A percentile compares a stretch with the other conserved stretches of the same genome.
Evolutionary conservation across 257 asterid genomes (phyloP).

Genomic region (Petunia axillaris): DNA sequence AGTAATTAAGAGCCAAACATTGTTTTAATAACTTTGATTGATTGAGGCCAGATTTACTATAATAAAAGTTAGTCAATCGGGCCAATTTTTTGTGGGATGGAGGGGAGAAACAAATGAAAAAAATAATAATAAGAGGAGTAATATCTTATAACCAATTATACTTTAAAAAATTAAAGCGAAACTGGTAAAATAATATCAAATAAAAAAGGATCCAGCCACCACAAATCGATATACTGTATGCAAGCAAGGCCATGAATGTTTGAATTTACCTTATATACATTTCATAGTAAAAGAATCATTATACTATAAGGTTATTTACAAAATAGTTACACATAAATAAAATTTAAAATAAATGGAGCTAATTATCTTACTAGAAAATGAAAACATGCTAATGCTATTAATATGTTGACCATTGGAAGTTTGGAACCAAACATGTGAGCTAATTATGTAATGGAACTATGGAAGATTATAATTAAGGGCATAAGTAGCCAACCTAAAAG

Average conservation of each 20-base stretch:
- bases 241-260: neutral
- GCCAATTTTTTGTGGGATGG: neutral
- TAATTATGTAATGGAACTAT: neutral
- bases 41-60: neutral
- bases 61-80: neutral
- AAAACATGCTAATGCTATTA: too few relatives aligned
- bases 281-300: neutral
- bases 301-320: neutral
- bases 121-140: too few relatives aligned
- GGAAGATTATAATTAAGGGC: neutral
- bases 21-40: neutral
- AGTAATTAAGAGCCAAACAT: neutral
- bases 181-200: neutral
- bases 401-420: too few relatives aligned
- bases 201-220: neutral
- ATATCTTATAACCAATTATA: neutral
- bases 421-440: neutral
- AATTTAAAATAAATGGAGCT: too few relatives aligned
- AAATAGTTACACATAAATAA: too few relatives aligned
- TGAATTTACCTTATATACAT: neutral
- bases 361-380: too few relatives aligned
- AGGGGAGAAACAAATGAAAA: neutral
- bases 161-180: neutral
- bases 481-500: constrained; percentile 5
- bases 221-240: neutral